Conservation (phyloP, 805 yeast species). For the Starmerella riodocensis region DNA sequence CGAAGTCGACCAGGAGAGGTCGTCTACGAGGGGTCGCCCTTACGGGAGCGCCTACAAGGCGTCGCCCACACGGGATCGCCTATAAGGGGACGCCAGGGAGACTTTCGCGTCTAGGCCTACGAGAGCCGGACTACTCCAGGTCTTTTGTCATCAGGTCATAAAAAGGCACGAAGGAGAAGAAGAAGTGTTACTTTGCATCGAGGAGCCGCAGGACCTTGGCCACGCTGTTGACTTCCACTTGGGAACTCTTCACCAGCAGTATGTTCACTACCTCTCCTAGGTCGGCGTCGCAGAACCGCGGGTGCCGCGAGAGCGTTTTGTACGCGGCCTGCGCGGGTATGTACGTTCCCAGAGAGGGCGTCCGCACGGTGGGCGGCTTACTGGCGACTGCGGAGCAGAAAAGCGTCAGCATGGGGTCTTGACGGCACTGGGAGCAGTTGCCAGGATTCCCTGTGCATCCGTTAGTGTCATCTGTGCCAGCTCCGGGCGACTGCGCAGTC, state of each 20-base stretch:
- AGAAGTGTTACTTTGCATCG: slow-evolving; percentile 32
- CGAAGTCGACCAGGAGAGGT: too few species aligned
- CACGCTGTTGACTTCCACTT: slow-evolving; percentile 81
- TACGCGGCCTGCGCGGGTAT: slow-evolving; percentile 88
- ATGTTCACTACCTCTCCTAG: slow-evolving; percentile 61
- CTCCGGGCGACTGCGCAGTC: neutral
- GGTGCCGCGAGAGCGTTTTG: slow-evolving; percentile 71
- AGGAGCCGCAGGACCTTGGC: slow-evolving; percentile 73
- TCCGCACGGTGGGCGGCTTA: slow-evolving; percentile 15
- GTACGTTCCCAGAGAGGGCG: slow-evolving; percentile 30
- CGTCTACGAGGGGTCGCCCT: too few species aligned
- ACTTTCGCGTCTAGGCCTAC: too few species aligned
- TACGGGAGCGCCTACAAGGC: too few species aligned
- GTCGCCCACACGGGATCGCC: too few species aligned
- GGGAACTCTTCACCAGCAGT: slow-evolving; percentile 71
- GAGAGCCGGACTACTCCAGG: too few species aligned
- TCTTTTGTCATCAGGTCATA: too few species aligned
- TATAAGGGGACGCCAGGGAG: too few species aligned
- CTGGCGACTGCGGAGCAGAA: slow-evolving; percentile 79
- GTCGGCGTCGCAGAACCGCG: slow-evolving; percentile 59
- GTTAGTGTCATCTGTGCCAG: slow-evolving; percentile 11
- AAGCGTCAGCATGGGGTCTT: slow-evolving; percentile 75
- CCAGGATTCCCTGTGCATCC: slow-evolving; percentile 79
- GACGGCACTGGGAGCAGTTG: slow-evolving; percentile 67
- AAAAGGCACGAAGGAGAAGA: neutral